Evolutionary conservation across 2,329 filamentous ascomycete species (phyloP), one percentile per base, ranked within the genome.

Genomic region (Hirsutella minnesotensis): DNA sequence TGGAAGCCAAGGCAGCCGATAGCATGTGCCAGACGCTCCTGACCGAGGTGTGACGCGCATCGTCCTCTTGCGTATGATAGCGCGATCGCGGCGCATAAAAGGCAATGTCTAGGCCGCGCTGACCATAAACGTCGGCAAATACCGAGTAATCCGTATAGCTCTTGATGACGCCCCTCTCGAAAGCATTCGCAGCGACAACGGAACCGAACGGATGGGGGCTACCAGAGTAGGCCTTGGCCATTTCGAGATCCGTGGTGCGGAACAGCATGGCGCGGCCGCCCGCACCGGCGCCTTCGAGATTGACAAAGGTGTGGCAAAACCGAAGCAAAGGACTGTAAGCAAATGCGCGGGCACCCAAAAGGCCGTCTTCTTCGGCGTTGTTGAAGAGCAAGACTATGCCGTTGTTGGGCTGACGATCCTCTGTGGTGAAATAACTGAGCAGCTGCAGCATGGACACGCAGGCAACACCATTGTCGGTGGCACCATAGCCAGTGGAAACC

Each of bases 61-160:
- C 86, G 58, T 98, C 92, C 56, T 95, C 79, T 47, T 86, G 75
- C 0, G 90, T 96, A 58, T 98, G 92, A 55, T 98, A 98, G 44
- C 86, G 72, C 18, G 87, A 76, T 41, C 92, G 75, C 2, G 90
- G 90, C 50, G 81, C 78, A 66, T 86, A 90, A 62, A 96, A 98
- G 7, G 92, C 88, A 46, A 96, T 75, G 59, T 98, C 92, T 34
- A 96, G 70, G 1, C 92, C 92, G 41, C 90, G 82, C 57, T 94
- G 77, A 5, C 88, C 89, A 45, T 87, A 75, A 42, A 79, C 71
- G 9, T 79, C 79, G 46, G 83, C 75, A 56, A 95, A 94, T 37
- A 96, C 76, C 36, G 82, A 73, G 59, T 92, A 96, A 58, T 96
- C 92, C 0, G 92, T 98, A 51, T 86, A 81, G 56, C 88, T 95